Evolutionary conservation across 495 filamentous ascomycete species (phyloP), one percentile per base, ranked within the genome.

Genomic region (Hypoxylon trugodes): DNA sequence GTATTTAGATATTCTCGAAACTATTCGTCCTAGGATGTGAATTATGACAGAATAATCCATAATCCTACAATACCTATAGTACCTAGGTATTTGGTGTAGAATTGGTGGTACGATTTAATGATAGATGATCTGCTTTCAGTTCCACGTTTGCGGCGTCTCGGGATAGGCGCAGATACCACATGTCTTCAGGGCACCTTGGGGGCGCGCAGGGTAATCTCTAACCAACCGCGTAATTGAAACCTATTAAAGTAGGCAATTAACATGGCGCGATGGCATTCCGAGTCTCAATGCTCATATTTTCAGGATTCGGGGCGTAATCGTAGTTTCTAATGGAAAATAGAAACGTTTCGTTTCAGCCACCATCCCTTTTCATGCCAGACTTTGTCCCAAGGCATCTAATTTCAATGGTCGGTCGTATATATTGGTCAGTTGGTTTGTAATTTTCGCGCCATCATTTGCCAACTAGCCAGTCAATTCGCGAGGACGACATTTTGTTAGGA

Each of bases 311-410:
- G 43, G 40, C 25, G 40, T 57, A 37, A 38, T 41, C 16, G 42
- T 54, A 32, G 35, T 28, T 22, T 15, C 8, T 54, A 15, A 16
- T n/a, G 53, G 24, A 32, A 41, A 18, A 35, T 19, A 38, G 15
- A 32, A 18, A 26, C 13, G 64, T 67, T 67, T 67, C 13, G 64
- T 67, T 67, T 67, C 64, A 67, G 64, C 64, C 64, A 67, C 41
- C n/a, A 61, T 41, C 28, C 48, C 24, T 9, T n/a, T 43, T 15
- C 19, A 15, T 37, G 50, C 51, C 37, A 64, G 38, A n/a, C n/a
- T n/a, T n/a, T n/a, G n/a, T n/a, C n/a, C 40, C 48, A 24, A 59
- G 16, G 30, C 50, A 49, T 58, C 64, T n/a, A 56, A 66, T 49
- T 24, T 51, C 22, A 46, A 40, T 53, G 38, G 51, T 26, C 45